These are phyloP conservation scores for Eremochloa ophiuroides DNA, from an alignment of 176 grass and related monocot species.

Conservation along the genomic window DNA sequence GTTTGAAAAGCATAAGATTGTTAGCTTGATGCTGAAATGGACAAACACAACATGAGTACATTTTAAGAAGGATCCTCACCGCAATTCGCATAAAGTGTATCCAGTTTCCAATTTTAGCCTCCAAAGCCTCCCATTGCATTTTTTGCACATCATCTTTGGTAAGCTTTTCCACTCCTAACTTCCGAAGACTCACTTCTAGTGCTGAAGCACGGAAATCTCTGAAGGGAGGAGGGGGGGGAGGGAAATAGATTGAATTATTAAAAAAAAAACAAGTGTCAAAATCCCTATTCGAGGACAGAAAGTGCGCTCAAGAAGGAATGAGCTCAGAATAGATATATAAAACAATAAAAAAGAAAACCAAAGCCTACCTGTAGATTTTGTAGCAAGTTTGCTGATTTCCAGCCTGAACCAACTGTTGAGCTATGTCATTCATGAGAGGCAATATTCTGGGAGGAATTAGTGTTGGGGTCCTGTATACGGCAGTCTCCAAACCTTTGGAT, in stretches of 20 bases:
- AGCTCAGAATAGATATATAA: background rate
- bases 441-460: slow-evolving; percentile 78
- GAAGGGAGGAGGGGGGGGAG: slow-evolving; percentile 14
- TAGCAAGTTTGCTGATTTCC: slow-evolving; percentile 70
- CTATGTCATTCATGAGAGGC: slow-evolving; percentile 84
- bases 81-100: slow-evolving; percentile 92
- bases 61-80: slow-evolving; percentile 40
- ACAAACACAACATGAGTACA: background rate
- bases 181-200: slow-evolving; percentile 72
- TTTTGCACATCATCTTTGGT: slow-evolving; percentile 96
- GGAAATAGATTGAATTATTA: slow-evolving; percentile 9
- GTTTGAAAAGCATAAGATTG: slow-evolving; percentile 26
- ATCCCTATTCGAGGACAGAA: background rate
- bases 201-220: slow-evolving; percentile 69
- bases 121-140: slow-evolving; percentile 90
- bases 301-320: background rate
- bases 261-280: background rate
- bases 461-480: slow-evolving; percentile 67
- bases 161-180: slow-evolving; percentile 81
- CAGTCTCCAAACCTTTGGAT: slow-evolving; percentile 67
- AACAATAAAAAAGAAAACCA: background rate
- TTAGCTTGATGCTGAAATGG: slow-evolving; percentile 19
- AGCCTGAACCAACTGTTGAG: slow-evolving; percentile 84
- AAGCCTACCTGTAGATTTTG: slow-evolving; percentile 30
- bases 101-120: slow-evolving; percentile 98